These are phyloP conservation scores for Tulasnella sp. DNA, from an alignment of 768 basidiomycete species.

Conservation along the genomic window DNA sequence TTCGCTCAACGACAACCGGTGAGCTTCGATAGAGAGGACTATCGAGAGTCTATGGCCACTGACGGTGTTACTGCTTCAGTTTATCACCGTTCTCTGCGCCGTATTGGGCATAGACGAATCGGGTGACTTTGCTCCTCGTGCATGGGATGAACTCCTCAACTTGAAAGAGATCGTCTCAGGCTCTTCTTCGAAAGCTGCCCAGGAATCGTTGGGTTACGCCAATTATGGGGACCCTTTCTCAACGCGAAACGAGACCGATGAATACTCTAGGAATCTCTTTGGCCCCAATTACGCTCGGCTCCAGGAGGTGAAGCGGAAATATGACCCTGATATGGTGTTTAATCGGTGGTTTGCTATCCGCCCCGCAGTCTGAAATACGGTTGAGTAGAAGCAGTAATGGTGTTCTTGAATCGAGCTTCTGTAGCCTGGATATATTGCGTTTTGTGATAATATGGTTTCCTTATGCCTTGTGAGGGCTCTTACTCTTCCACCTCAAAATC, in stretches of 20 bases:
- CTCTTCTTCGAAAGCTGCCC: background rate
- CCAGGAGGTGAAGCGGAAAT: slow-evolving; percentile 12
- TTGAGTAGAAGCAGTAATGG: too few relatives aligned
- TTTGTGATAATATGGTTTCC: too few relatives aligned
- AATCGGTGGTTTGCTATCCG: slow-evolving; percentile 22
- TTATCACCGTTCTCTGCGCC: background rate
- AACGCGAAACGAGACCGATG: background rate
- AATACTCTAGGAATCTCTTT: slow-evolving; percentile 1
- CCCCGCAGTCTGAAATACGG: background rate
- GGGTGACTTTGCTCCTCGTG: background rate
- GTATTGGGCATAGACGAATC: background rate
- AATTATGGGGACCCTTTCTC: background rate
- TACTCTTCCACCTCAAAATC: too few relatives aligned
- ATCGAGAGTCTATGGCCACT: too few relatives aligned
- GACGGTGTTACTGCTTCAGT: background rate
- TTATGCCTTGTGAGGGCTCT: too few relatives aligned
- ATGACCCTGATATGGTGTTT: slow-evolving; percentile 18
- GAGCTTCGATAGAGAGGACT: background rate
- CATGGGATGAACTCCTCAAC: background rate
- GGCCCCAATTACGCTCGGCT: slow-evolving; percentile 13
- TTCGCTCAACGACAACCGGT: background rate
- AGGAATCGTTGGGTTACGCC: background rate
- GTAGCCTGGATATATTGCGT: too few relatives aligned
- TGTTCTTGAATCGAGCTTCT: too few relatives aligned
- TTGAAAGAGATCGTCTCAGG: background rate